phyloP scores from a whole-genome alignment of 345 rosid species.

The Excoecaria cochinchinensis region DNA sequence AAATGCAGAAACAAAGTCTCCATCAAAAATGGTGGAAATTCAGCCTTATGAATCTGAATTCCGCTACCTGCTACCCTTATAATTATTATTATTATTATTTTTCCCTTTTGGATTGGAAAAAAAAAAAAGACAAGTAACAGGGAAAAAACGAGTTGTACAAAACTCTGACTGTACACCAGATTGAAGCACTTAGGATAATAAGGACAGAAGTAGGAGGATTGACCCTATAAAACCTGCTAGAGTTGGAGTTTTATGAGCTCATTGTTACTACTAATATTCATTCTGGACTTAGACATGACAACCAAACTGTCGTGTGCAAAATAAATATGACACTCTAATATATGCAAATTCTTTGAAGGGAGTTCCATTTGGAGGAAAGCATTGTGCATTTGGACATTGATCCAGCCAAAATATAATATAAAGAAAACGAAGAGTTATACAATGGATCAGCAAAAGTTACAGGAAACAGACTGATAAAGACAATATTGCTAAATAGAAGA shows the following conservation, averaged over 20 bases:
- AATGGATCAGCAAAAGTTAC: neutral
- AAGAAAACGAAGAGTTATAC: neutral
- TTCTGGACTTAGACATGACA: neutral
- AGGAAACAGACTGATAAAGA: neutral
- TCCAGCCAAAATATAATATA: neutral
- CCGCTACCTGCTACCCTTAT: slow-evolving; percentile 62
- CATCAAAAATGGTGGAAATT: slow-evolving; percentile 54
- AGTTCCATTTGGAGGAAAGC: neutral
- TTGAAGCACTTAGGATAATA: neutral
- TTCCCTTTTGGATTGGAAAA: too few species aligned
- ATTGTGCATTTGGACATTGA: neutral
- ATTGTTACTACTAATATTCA: neutral
- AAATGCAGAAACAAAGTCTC: slow-evolving; percentile 50
- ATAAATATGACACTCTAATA: neutral
- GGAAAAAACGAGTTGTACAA: neutral
- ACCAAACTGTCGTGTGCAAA: neutral
- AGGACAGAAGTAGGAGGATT: neutral
- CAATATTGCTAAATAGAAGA: neutral
- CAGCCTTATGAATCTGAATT: slow-evolving; percentile 78
- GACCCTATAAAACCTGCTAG: neutral
- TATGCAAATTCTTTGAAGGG: neutral
- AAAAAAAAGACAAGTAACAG: neutral
- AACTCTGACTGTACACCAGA: neutral
- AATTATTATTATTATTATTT: neutral
- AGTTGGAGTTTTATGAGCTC: slow-evolving; percentile 1